Evolutionary conservation across 139 green algal genomes (phyloP).

Genomic region (Nannochloris sp.): DNA sequence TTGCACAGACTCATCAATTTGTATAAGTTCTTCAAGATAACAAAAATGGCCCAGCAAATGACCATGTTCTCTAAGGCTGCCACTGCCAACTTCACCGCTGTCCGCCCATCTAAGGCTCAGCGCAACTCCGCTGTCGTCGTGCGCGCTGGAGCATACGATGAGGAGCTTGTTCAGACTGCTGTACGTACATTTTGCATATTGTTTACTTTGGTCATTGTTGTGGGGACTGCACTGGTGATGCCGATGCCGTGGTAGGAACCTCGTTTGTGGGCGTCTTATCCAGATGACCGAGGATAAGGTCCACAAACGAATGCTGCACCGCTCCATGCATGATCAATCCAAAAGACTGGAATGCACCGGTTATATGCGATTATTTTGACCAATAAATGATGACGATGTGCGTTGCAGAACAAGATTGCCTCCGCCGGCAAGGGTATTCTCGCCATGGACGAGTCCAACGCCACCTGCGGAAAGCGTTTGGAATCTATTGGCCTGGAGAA

Average conservation of each 20-base stretch:
- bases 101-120: background rate
- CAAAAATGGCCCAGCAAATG: slow-evolving; percentile 9
- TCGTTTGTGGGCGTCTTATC: too few relatives aligned
- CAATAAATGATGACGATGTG: background rate
- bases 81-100: background rate
- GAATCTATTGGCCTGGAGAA: slow-evolving; percentile 97
- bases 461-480: slow-evolving; percentile 78
- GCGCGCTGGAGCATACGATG: slow-evolving; percentile 65
- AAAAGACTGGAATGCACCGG: background rate
- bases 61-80: slow-evolving; percentile 9
- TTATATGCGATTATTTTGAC: slow-evolving; percentile 1
- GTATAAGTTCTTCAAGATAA: background rate
- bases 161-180: slow-evolving; percentile 79
- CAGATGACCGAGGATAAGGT: too few relatives aligned
- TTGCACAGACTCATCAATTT: background rate
- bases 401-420: slow-evolving; percentile 69
- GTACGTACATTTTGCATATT: slow-evolving; percentile 31
- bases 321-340: background rate
- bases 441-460: slow-evolving; percentile 96
- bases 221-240: too few relatives aligned
- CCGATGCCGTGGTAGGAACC: background rate
- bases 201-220: background rate
- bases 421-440: slow-evolving; percentile 83
- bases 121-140: slow-evolving; percentile 21
- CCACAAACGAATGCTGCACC: background rate